phyloP scores from a whole-genome alignment of 2,329 filamentous ascomycete genomes.

The Aspergillus piperis region DNA sequence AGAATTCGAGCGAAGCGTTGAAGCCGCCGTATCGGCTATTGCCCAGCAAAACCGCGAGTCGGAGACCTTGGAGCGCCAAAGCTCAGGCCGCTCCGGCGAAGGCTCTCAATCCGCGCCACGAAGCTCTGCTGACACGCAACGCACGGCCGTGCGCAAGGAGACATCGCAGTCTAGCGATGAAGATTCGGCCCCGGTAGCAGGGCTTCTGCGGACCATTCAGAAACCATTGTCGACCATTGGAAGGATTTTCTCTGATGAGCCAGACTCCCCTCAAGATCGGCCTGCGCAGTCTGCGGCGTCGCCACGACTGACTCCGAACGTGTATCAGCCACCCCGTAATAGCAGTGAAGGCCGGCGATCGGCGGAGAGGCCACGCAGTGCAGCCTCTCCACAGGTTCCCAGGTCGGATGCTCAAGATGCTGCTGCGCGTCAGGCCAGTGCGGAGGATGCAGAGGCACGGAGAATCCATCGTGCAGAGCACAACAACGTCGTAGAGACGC shows the following conservation, averaged over 20 bases:
- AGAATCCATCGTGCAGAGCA: conserved; percentile 83
- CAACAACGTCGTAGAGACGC: conserved; percentile 85
- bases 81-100: conserved; percentile 51
- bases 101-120: conserved; percentile 61
- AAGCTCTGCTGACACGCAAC: conserved; percentile 62
- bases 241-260: conserved; percentile 83
- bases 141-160: conserved; percentile 46
- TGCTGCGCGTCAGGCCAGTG: conserved; percentile 85
- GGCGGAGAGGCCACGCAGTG: conserved; percentile 26
- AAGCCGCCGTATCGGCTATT: conserved; percentile 91
- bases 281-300: conserved; percentile 41
- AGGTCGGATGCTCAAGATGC: conserved; percentile 74
- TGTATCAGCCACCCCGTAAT: conserved; percentile 47
- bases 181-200: conserved; percentile 78
- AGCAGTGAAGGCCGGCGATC: conserved; percentile 38
- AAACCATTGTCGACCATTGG: conserved; percentile 88
- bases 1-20: conserved; percentile 95
- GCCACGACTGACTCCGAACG: conserved; percentile 52
- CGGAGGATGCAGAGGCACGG: conserved; percentile 83
- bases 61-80: conserved; percentile 45
- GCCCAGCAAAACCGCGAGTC: conserved; percentile 78
- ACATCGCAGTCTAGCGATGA: conserved; percentile 55
- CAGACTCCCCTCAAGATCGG: conserved; percentile 40
- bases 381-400: conserved; percentile 31
- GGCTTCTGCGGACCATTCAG: conserved; percentile 86